Evolutionary conservation across 495 filamentous ascomycete species (phyloP).

Genomic region (Xylaria castorea): DNA sequence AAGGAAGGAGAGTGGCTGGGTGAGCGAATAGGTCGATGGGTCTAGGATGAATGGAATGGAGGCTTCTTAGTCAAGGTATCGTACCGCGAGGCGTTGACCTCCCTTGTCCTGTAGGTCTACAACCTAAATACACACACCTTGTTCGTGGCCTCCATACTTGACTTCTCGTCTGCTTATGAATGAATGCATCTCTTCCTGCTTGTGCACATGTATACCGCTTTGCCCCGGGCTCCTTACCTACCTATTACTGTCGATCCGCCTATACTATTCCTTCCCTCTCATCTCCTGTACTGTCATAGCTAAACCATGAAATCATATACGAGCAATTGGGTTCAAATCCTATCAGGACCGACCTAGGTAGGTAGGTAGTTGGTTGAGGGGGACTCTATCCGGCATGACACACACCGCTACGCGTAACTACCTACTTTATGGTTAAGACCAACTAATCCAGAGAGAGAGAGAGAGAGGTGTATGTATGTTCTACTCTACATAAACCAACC

Average conservation of each 20-base stretch:
- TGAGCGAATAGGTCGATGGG: background rate
- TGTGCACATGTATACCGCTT: background rate
- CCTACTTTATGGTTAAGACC: too few relatives aligned
- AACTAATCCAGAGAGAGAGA: too few relatives aligned
- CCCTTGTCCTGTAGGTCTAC: background rate
- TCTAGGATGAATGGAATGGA: background rate
- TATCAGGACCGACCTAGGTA: too few relatives aligned
- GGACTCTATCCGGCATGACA: too few relatives aligned
- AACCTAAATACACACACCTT: conserved; percentile 19
- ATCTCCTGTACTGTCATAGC: too few relatives aligned
- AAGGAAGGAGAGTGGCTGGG: background rate
- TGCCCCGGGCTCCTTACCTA: background rate
- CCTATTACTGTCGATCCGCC: background rate
- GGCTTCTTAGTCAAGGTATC: background rate
- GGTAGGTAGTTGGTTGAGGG: too few relatives aligned
- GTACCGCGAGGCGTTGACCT: background rate
- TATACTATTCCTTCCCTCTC: too few relatives aligned
- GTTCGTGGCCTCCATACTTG: conserved; percentile 4
- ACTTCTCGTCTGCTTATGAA: background rate
- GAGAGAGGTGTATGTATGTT: too few relatives aligned
- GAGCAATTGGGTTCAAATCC: too few relatives aligned
- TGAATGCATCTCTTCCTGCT: background rate
- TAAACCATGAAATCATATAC: too few relatives aligned
- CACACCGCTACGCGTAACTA: too few relatives aligned
- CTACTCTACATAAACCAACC: too few relatives aligned